Evolutionary conservation across 306 rosid species (phyloP).

Genomic region (Oemleria cerasiformis): DNA sequence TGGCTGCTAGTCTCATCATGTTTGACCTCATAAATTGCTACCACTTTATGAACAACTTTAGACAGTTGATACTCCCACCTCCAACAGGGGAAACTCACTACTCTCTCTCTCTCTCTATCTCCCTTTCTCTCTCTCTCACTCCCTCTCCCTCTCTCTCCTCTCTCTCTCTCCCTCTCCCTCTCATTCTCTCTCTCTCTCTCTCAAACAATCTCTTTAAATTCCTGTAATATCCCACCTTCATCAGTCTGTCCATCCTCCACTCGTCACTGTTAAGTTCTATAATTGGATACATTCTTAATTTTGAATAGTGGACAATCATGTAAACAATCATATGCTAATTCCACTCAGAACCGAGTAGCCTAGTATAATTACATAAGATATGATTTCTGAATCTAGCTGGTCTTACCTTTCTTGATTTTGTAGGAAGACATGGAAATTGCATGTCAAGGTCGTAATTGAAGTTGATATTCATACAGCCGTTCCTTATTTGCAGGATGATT

Average conservation of each 20-base stretch:
- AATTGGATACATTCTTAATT: not conserved
- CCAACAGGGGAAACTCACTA: not conserved
- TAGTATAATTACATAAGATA: not conserved
- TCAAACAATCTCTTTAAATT: not conserved
- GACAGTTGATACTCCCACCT: not conserved
- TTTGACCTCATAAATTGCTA: not conserved
- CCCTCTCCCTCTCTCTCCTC: no score
- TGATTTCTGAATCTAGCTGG: conserved; percentile 6
- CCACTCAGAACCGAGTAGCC: not conserved
- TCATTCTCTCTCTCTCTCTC: no score
- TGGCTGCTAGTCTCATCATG: not conserved
- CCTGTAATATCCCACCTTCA: not conserved
- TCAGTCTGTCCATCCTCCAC: not conserved
- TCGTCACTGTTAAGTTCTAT: not conserved
- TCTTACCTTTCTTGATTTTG: conserved; percentile 11
- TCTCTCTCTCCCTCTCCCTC: no score
- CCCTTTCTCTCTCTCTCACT: no score
- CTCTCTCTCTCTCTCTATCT: no score
- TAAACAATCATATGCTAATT: conserved; percentile 1
- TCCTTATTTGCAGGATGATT: conserved; percentile 61
- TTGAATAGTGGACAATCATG: not conserved
- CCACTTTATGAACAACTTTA: not conserved
- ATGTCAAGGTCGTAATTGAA: conserved; percentile 20
- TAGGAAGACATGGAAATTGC: conserved; percentile 14
- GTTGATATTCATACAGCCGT: conserved; percentile 16